Conservation (phyloP, 352 stramenopile genomes). For the Globisporangium camurandrum region DNA sequence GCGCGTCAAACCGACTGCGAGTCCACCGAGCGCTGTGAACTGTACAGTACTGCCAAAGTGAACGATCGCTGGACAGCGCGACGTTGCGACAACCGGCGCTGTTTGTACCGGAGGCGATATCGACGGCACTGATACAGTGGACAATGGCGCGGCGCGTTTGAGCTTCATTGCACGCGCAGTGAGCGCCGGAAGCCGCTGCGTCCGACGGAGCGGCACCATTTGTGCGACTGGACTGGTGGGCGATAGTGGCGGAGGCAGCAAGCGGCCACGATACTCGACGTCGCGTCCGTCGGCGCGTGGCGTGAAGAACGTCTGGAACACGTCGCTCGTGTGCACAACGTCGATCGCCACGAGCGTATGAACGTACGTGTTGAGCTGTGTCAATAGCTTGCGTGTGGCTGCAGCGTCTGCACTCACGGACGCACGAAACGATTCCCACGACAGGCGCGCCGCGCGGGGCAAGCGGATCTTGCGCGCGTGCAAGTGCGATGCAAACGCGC, state of each 20-base stretch:
- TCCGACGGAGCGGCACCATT: not conserved
- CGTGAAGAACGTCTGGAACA: conserved; percentile 42
- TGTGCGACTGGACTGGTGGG: not conserved
- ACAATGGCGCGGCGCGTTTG: not conserved
- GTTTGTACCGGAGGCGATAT: not conserved
- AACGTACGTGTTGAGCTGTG: conserved; percentile 53
- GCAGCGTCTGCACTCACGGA: conserved; percentile 13
- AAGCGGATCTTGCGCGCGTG: conserved; percentile 33
- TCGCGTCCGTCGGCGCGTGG: conserved; percentile 28
- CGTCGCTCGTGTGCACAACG: conserved; percentile 25
- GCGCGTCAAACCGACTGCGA: conserved; percentile 41
- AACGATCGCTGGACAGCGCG: conserved; percentile 22
- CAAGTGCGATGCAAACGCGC: conserved; percentile 17
- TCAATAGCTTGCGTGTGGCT: conserved; percentile 26
- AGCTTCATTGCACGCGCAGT: not conserved
- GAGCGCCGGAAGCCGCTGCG: conserved; percentile 1
- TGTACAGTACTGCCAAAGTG: conserved; percentile 38
- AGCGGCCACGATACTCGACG: conserved; percentile 7
- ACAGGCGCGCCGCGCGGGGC: conserved; percentile 28
- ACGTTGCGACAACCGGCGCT: conserved; percentile 13
- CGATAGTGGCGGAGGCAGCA: conserved; percentile 1
- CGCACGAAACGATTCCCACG: conserved; percentile 23
- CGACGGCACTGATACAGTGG: too few species aligned
- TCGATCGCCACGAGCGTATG: conserved; percentile 56
- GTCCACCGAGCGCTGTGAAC: conserved; percentile 39